A percentile compares a stretch with the other conserved stretches of the same genome.
Evolutionary conservation across 805 yeast genomes (phyloP).

Genomic region (Zygoascus ofunaensis): DNA sequence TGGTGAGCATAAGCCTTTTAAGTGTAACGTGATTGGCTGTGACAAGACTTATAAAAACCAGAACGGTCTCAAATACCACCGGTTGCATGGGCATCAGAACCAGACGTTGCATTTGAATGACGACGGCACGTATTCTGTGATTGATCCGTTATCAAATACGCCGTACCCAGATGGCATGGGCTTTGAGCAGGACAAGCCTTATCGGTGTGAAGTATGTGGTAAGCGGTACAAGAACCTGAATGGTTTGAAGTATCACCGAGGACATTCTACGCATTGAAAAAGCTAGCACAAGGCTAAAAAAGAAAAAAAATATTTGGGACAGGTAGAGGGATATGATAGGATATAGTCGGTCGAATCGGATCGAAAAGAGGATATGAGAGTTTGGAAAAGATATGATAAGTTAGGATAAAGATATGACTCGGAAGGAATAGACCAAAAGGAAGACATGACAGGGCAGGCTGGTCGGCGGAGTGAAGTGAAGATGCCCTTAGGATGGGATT

Average conservation of each 20-base stretch:
- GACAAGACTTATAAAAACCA: conserved; percentile 96
- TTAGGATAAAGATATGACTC: too few relatives aligned
- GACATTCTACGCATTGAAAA: conserved; percentile 84
- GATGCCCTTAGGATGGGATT: too few relatives aligned
- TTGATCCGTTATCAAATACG: conserved; percentile 72
- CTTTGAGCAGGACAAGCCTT: conserved; percentile 95
- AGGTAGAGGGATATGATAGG: neutral
- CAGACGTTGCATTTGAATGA: conserved; percentile 84
- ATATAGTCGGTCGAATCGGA: neutral
- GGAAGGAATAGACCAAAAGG: too few relatives aligned
- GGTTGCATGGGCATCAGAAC: conserved; percentile 94
- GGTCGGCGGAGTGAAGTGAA: too few relatives aligned
- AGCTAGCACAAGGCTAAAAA: neutral
- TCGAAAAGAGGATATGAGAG: too few relatives aligned
- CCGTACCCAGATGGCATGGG: conserved; percentile 92
- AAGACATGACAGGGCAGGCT: too few relatives aligned
- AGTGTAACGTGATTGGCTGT: conserved; percentile 97
- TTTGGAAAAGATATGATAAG: too few relatives aligned
- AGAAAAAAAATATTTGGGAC: neutral
- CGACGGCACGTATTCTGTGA: conserved; percentile 86
- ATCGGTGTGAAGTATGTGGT: conserved; percentile 97
- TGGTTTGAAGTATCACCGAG: conserved; percentile 94
- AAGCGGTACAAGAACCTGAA: conserved; percentile 92
- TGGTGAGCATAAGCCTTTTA: conserved; percentile 88
- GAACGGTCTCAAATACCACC: conserved; percentile 92